phyloP scores from a whole-genome alignment of 305 asterid genomes.

The Salvia sclarea region DNA sequence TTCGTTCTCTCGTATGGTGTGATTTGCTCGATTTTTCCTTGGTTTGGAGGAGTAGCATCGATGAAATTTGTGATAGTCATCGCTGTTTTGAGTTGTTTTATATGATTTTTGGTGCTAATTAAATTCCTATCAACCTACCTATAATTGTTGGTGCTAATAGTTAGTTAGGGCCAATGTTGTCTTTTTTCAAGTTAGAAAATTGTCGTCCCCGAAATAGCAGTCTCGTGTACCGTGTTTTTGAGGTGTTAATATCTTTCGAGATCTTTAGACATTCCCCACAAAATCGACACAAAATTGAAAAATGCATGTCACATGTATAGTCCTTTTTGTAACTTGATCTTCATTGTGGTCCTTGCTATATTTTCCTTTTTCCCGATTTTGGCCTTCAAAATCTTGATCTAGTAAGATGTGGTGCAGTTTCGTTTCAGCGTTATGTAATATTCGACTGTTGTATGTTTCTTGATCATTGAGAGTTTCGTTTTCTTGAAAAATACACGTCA shows the following conservation, averaged over 20 bases:
- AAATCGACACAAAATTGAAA: too few species aligned
- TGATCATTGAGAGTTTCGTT: conserved; percentile 21
- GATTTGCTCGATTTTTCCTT: not conserved
- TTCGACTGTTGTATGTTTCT: not conserved
- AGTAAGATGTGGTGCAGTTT: not conserved
- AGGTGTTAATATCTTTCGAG: conserved; percentile 1
- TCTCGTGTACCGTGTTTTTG: not conserved
- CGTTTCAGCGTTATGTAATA: not conserved
- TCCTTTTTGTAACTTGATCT: not conserved
- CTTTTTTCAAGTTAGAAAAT: not conserved
- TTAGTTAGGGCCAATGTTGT: not conserved
- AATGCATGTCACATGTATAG: not conserved
- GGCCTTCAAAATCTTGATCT: not conserved
- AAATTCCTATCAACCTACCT: not conserved
- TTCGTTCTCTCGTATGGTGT: not conserved
- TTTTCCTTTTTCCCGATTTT: not conserved
- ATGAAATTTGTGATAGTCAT: not conserved
- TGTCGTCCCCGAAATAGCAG: not conserved
- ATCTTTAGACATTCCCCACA: not conserved
- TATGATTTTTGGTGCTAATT: not conserved
- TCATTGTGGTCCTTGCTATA: not conserved
- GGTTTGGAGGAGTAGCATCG: not conserved
- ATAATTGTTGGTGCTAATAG: not conserved
- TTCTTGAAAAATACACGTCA: too few species aligned
- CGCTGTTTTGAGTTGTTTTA: not conserved